Conservation (phyloP, 345 rosid species). For the Citrus trifoliata region DNA sequence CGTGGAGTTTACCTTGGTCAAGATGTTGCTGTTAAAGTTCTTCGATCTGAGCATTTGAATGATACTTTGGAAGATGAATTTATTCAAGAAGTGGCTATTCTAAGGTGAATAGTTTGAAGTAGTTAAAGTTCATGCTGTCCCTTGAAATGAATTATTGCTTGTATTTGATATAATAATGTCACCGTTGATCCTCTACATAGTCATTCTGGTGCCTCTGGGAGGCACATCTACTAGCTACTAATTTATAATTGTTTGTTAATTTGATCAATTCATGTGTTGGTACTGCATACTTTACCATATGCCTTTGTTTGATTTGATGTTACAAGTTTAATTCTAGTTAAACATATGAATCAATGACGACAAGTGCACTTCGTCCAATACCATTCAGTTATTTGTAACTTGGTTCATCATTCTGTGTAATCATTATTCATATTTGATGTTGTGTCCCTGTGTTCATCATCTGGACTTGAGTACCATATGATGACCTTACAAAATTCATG, state of each 20-base stretch:
- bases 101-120: constrained; percentile 40
- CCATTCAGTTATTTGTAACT: background rate
- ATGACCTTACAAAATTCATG: background rate
- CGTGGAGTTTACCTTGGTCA: constrained; percentile 62
- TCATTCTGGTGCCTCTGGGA: background rate
- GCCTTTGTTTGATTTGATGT: background rate
- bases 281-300: background rate
- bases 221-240: background rate
- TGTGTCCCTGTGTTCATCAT: background rate
- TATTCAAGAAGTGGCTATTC: constrained; percentile 66
- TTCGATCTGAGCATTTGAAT: constrained; percentile 59
- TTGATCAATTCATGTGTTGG: background rate
- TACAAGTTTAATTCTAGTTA: background rate
- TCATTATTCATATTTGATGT: background rate
- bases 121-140: constrained; percentile 1
- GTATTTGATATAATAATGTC: background rate
- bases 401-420: background rate
- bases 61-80: constrained; percentile 53
- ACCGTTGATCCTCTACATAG: background rate
- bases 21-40: constrained; percentile 70
- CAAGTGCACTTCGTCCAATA: background rate
- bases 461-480: background rate
- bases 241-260: background rate
- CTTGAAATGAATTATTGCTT: background rate
- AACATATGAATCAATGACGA: background rate